phyloP scores from a whole-genome alignment of 768 basidiomycete species.

The Leccinum disarticulatum region DNA sequence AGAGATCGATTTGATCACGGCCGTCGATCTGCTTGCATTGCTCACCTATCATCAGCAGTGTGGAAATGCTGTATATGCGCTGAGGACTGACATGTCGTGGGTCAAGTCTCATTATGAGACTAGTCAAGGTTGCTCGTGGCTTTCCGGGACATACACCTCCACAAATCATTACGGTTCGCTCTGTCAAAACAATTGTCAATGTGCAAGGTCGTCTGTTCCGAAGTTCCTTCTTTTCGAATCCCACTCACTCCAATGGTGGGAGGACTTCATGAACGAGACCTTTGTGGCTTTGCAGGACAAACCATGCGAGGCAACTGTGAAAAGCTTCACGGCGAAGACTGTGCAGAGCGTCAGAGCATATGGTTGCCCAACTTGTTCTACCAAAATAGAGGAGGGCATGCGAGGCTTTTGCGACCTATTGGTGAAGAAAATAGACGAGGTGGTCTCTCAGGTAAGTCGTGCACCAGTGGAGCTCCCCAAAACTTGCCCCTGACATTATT shows the following conservation, averaged over 20 bases:
- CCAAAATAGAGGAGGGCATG: constrained; percentile 10
- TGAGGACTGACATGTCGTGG: neutral
- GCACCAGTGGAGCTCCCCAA: neutral
- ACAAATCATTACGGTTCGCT: neutral
- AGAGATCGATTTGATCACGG: neutral
- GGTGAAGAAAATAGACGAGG: neutral
- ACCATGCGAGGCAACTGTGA: constrained; percentile 16
- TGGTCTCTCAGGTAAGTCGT: neutral
- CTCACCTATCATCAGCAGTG: neutral
- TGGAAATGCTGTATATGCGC: neutral
- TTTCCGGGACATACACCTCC: neutral
- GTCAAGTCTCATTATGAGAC: neutral
- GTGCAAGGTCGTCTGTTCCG: neutral
- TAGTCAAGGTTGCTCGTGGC: neutral
- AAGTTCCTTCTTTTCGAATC: neutral
- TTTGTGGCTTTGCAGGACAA: constrained; percentile 17
- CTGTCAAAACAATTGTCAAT: neutral
- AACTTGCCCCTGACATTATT: neutral
- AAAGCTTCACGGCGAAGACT: neutral
- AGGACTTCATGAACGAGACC: constrained; percentile 15
- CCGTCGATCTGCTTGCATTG: neutral
- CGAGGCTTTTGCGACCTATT: constrained; percentile 15
- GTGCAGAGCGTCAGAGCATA: neutral
- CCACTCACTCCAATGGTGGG: constrained; percentile 22
- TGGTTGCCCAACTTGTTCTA: constrained; percentile 4